Conservation (phyloP, 768 basidiomycete genomes). For the Leccinum broughii region DNA sequence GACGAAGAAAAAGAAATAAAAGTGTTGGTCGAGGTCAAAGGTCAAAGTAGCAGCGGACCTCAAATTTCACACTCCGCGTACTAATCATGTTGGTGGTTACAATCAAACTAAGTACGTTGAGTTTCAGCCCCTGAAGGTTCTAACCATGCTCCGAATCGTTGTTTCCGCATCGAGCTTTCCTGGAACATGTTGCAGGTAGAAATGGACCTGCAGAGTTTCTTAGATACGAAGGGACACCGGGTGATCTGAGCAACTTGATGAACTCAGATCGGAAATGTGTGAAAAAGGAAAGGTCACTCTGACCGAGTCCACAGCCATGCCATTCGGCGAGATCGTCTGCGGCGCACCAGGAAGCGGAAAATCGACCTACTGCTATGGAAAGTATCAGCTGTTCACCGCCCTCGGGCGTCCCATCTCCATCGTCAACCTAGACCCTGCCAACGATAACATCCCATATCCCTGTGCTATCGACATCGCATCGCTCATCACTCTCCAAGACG, state of each 20-base stretch:
- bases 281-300: neutral
- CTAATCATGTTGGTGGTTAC: neutral
- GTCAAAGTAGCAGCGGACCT: constrained; percentile 8
- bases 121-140: no score
- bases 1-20: neutral
- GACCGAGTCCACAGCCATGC: constrained; percentile 46
- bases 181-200: neutral
- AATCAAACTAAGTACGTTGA: no score
- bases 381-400: constrained; percentile 86
- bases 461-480: constrained; percentile 84
- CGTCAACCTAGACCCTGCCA: constrained; percentile 96
- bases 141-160: no score
- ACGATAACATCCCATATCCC: constrained; percentile 86
- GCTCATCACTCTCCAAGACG: constrained; percentile 84
- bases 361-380: constrained; percentile 86
- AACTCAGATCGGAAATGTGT: neutral
- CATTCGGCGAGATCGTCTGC: constrained; percentile 85
- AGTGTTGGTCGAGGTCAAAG: neutral
- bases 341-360: constrained; percentile 87
- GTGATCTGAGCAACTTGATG: no score
- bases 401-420: constrained; percentile 83
- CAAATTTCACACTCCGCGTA: constrained; percentile 20
- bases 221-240: neutral
- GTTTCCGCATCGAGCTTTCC: neutral
- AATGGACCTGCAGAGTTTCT: neutral